Evolutionary conservation across 768 basidiomycete species (phyloP).

Genomic region (Russula foetens): DNA sequence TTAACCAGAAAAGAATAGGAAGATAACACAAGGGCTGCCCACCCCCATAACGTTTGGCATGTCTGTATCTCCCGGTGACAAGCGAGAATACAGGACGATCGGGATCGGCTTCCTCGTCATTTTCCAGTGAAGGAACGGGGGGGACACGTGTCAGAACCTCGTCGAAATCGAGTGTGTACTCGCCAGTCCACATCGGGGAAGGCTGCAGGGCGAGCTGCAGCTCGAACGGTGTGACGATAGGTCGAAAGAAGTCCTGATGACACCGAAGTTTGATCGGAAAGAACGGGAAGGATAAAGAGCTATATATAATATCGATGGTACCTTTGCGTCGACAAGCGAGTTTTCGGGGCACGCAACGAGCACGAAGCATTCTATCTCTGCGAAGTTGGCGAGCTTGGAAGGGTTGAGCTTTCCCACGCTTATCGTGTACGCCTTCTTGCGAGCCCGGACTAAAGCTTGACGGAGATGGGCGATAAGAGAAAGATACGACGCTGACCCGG

Average conservation of each 20-base stretch:
- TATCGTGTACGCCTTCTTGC: constrained; percentile 91
- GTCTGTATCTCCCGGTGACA: constrained; percentile 77
- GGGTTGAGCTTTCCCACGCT: constrained; percentile 94
- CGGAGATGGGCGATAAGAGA: constrained; percentile 82
- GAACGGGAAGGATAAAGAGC: not conserved
- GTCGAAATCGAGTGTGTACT: constrained; percentile 74
- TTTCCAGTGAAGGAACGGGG: constrained; percentile 21
- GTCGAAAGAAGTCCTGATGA: constrained; percentile 73
- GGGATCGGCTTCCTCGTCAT: constrained; percentile 40
- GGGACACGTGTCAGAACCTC: constrained; percentile 38
- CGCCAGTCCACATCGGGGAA: constrained; percentile 64
- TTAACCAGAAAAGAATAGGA: not conserved
- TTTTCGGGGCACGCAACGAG: constrained; percentile 94
- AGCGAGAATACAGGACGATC: constrained; percentile 82
- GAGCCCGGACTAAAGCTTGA: constrained; percentile 47
- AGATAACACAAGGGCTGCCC: constrained; percentile 7
- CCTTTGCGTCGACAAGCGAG: constrained; percentile 69
- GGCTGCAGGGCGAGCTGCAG: constrained; percentile 69
- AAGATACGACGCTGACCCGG: constrained; percentile 65
- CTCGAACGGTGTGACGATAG: constrained; percentile 93
- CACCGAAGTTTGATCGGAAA: not conserved
- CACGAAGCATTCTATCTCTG: constrained; percentile 94
- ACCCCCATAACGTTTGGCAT: constrained; percentile 59
- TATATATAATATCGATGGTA: constrained; percentile 19
- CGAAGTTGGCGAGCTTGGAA: constrained; percentile 90